phyloP scores from a whole-genome alignment of 371 early-diverging fungal species.

The Parasitella parasitica region DNA sequence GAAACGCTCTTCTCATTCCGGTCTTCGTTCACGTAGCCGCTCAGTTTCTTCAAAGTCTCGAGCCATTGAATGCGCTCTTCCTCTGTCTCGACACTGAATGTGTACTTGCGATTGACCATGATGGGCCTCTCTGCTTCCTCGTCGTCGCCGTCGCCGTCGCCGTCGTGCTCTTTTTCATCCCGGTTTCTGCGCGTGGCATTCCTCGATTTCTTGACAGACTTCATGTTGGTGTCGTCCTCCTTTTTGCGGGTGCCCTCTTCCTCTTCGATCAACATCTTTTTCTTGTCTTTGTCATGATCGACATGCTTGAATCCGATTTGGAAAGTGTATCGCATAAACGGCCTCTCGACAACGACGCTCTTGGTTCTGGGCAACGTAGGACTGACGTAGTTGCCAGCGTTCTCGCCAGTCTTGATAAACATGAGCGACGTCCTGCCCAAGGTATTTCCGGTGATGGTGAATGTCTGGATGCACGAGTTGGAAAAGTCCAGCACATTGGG shows the following conservation, averaged over 20 bases:
- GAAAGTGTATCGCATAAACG: slow-evolving; percentile 71
- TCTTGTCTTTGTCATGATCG: slow-evolving; percentile 6
- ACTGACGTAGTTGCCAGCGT: slow-evolving; percentile 57
- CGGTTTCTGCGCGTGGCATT: not conserved
- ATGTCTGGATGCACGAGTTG: slow-evolving; percentile 53
- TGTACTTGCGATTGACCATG: slow-evolving; percentile 51
- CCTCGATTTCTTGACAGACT: not conserved
- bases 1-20: slow-evolving; percentile 24
- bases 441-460: slow-evolving; percentile 61
- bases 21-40: slow-evolving; percentile 37
- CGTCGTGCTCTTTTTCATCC: not conserved
- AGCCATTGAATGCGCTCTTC: slow-evolving; percentile 54
- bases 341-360: slow-evolving; percentile 63
- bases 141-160: not conserved
- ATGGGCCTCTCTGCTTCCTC: slow-evolving; percentile 21
- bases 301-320: slow-evolving; percentile 55
- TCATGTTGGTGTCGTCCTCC: not conserved
- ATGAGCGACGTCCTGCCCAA: slow-evolving; percentile 69
- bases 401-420: slow-evolving; percentile 57
- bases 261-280: slow-evolving; percentile 16
- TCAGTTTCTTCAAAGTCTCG: slow-evolving; percentile 26
- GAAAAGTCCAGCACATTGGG: slow-evolving; percentile 65
- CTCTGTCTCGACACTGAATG: slow-evolving; percentile 57
- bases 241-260: not conserved
- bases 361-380: slow-evolving; percentile 58